Base-by-base conservation (phyloP, 2,329 filamentous ascomycete genomes). In the Paecilomyces niveus region DNA sequence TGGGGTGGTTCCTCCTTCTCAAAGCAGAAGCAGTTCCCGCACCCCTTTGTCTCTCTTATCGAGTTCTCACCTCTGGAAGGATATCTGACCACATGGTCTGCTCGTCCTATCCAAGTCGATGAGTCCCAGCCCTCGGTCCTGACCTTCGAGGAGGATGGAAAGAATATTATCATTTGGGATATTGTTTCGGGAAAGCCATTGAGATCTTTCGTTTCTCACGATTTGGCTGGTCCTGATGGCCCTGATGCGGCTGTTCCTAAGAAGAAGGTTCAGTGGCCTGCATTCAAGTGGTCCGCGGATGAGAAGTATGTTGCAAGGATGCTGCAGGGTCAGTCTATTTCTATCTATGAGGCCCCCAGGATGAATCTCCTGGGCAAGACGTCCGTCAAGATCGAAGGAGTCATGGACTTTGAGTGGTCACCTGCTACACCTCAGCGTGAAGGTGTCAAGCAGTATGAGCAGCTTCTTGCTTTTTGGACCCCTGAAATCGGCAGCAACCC, bases 81-180 rank as follows among this genome's bases (percentile, higher is more conserved):
- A 71, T 99, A 96, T 77, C 75, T 99, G 58, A 92, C 93, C 58
- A 97, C 94, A 58, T 99, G 94, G 94, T 97, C 94, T 55, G 91
- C 93, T 77, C 85, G 91, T 55, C 92, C 94, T 24, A 96, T 99
- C 70, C 86, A 89, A 61, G 91, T 99, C 58, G 90, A 94, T 60
- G 94, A 97, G 67, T 87, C 89, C 64, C 89, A 96, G 74, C 88
- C 89, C 2, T n/a, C 81, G 61, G 57, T 3, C 56, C 58, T 97
- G 55, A 87, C 90, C 3, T 81, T 92, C 61, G 94, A 97, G 70
- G 94, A 99, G 70, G 93, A 99, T 68, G 94, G 94, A 76, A 97
- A 97, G 83, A 97, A 97, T 83, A 97, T 97, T 76, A 89, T 99
- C 70, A 92, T 99, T 70, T 99, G 94, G 94, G 93, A 97, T 70